A percentile compares a stretch with the other conserved stretches of the same genome.
These are phyloP conservation scores for Inga laurina DNA, from an alignment of 306 rosid genomes.

Conservation along the genomic window DNA sequence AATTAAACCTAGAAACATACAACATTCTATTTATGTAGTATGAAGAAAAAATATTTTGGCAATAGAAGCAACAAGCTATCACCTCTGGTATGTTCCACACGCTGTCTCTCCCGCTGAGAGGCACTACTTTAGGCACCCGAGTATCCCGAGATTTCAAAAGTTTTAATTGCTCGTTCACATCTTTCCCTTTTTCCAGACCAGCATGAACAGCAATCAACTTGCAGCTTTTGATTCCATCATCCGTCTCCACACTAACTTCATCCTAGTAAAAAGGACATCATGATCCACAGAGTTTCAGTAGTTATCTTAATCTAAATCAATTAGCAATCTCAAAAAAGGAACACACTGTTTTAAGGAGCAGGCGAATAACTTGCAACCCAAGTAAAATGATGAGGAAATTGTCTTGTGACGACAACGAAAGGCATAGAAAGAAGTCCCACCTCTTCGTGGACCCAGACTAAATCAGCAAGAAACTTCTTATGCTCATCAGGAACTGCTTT, in stretches of 20 bases:
- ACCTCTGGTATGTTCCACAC: conserved; percentile 91
- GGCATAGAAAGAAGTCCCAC: conserved; percentile 41
- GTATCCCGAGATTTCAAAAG: conserved; percentile 70
- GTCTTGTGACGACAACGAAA: not conserved
- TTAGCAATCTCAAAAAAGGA: conserved; percentile 28
- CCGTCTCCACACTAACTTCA: conserved; percentile 66
- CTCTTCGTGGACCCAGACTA: conserved; percentile 98
- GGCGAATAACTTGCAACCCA: not conserved
- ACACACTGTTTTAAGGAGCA: not conserved
- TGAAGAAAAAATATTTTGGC: not conserved
- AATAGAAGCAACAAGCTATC: conserved; percentile 26
- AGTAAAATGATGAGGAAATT: conserved; percentile 6
- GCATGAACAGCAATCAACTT: conserved; percentile 93
- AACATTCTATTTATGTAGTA: not conserved
- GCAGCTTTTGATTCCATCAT: conserved; percentile 57
- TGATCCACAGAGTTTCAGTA: conserved; percentile 29
- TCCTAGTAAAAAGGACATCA: conserved; percentile 51
- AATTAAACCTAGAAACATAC: not conserved
- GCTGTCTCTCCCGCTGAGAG: conserved; percentile 73
- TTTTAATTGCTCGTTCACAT: conserved; percentile 71
- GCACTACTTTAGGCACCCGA: conserved; percentile 59
- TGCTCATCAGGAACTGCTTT: conserved; percentile 90
- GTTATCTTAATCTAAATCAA: conserved; percentile 7
- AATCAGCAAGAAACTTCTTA: conserved; percentile 81
- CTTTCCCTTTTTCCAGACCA: conserved; percentile 69